phyloP scores from a whole-genome alignment of 2,329 filamentous ascomycete species.

The Zymoseptoria ardabiliae region DNA sequence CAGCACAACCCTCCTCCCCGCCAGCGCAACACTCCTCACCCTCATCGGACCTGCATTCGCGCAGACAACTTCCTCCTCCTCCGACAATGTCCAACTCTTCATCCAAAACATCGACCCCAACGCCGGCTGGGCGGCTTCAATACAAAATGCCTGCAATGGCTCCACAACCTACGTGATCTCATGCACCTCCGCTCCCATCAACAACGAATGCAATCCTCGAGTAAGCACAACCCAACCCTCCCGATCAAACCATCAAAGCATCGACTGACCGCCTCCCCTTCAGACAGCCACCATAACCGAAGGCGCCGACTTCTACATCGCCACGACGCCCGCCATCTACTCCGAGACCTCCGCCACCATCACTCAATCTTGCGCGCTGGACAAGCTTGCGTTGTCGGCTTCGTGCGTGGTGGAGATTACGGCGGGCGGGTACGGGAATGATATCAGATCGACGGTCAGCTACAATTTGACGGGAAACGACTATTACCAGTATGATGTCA shows the following conservation, averaged over 20 bases:
- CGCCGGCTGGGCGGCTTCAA: constrained; percentile 18
- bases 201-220: constrained; percentile 10
- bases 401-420: constrained; percentile 16
- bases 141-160: constrained; percentile 18
- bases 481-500: constrained; percentile 18
- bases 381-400: constrained; percentile 10
- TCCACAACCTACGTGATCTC: constrained; percentile 19
- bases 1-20: background rate
- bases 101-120: constrained; percentile 21
- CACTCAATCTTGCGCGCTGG: constrained; percentile 17
- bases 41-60: background rate
- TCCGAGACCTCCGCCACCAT: constrained; percentile 19
- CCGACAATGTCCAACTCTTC: constrained; percentile 14
- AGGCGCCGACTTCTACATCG: constrained; percentile 16
- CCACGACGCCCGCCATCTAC: constrained; percentile 19
- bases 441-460: constrained; percentile 13
- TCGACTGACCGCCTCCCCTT: background rate
- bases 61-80: background rate
- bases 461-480: constrained; percentile 16
- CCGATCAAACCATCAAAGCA: background rate
- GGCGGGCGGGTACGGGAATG: constrained; percentile 9
- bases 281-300: constrained; percentile 21
- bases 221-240: constrained; percentile 1
- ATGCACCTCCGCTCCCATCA: constrained; percentile 16
- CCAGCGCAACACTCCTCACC: background rate